Evolutionary conservation across 129 eudicot genomes (phyloP).

Genomic region (Helianthus tuberosus): DNA sequence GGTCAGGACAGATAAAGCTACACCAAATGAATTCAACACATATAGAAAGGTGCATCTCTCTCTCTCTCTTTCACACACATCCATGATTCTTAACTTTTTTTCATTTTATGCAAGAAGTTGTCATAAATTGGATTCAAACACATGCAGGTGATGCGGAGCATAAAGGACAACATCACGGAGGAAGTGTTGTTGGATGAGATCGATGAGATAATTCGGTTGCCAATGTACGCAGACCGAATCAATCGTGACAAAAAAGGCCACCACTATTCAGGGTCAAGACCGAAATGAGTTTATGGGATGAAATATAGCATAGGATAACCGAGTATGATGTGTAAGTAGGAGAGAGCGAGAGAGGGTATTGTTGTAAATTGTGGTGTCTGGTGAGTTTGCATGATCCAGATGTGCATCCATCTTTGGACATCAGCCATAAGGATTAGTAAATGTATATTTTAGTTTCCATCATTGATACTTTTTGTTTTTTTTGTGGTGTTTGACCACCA

Average conservation of each 20-base stretch:
- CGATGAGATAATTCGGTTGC: slow-evolving; percentile 68
- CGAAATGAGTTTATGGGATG: slow-evolving; percentile 44
- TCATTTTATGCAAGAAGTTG: neutral
- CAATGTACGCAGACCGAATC: slow-evolving; percentile 92
- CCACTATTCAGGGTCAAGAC: slow-evolving; percentile 44
- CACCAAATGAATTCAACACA: slow-evolving; percentile 90
- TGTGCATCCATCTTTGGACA: too few relatives aligned
- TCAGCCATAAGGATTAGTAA: too few relatives aligned
- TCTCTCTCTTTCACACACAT: neutral
- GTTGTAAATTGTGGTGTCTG: too few relatives aligned
- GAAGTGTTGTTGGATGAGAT: slow-evolving; percentile 75
- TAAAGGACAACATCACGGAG: slow-evolving; percentile 92
- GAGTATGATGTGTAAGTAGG: neutral
- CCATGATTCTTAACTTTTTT: neutral
- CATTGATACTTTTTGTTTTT: too few relatives aligned
- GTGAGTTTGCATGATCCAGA: too few relatives aligned
- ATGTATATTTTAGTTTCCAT: too few relatives aligned
- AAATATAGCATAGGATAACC: slow-evolving; percentile 22
- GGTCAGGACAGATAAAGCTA: slow-evolving; percentile 74
- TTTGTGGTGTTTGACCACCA: too few relatives aligned
- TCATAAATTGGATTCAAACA: neutral
- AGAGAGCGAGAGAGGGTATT: too few relatives aligned
- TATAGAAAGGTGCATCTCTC: slow-evolving; percentile 64
- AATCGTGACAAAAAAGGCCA: slow-evolving; percentile 75
- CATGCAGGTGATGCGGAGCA: slow-evolving; percentile 82